Evolutionary conservation across 352 stramenopile species (phyloP).

Genomic region (Globisporangium sylvaticum): DNA sequence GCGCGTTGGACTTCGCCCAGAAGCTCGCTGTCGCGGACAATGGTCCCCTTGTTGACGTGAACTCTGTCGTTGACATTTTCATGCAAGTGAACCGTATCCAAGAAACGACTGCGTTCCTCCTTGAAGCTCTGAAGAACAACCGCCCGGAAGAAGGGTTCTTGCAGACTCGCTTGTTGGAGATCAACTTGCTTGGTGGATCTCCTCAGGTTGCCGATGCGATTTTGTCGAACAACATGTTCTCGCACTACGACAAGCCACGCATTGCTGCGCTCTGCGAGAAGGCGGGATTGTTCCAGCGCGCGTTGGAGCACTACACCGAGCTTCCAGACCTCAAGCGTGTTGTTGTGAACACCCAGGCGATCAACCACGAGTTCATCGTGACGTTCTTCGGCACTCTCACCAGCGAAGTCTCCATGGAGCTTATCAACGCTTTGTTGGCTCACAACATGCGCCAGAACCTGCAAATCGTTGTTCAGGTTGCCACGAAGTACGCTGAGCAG

Average conservation of each 20-base stretch:
- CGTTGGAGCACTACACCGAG: constrained; percentile 99
- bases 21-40: constrained; percentile 95
- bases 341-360: constrained; percentile 89
- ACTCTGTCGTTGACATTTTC: constrained; percentile 99
- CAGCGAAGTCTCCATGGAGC: constrained; percentile 95
- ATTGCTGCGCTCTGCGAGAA: constrained; percentile 99
- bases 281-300: constrained; percentile 97
- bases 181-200: constrained; percentile 99
- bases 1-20: constrained; percentile 97
- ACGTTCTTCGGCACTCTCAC: constrained; percentile 98
- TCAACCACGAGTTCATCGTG: constrained; percentile 98
- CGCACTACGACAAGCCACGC: constrained; percentile 97
- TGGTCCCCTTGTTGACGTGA: constrained; percentile 96
- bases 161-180: constrained; percentile 99
- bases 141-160: constrained; percentile 98
- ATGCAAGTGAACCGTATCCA: constrained; percentile 98
- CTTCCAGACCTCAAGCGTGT: constrained; percentile 96
- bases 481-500: constrained; percentile 93
- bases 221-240: constrained; percentile 99
- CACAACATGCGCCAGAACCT: constrained; percentile 97
- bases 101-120: constrained; percentile 99
- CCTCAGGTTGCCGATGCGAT: constrained; percentile 99
- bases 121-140: constrained; percentile 99
- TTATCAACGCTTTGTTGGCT: constrained; percentile 98
- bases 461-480: constrained; percentile 98